These are phyloP conservation scores for Solanum peruvianum DNA, from an alignment of 257 asterid species.

Conservation along the genomic window DNA sequence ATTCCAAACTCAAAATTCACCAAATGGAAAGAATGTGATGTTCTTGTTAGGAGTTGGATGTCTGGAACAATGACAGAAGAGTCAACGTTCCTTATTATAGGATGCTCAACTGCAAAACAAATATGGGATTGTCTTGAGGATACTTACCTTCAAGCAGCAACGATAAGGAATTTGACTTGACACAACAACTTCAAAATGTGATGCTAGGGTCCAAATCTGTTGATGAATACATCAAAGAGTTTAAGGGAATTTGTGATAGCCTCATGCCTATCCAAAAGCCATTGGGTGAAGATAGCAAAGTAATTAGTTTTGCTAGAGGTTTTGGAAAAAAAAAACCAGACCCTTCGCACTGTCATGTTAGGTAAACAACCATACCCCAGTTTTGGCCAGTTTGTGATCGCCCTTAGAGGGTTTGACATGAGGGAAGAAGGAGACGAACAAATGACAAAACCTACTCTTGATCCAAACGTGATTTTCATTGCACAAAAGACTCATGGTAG, in stretches of 20 bases:
- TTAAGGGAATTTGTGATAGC: no score
- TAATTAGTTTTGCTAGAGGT: no score
- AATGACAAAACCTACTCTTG: neutral
- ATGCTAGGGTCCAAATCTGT: neutral
- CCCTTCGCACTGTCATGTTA: neutral
- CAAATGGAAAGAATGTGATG: neutral
- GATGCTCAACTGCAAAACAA: neutral
- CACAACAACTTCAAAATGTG: neutral
- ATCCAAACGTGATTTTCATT: neutral
- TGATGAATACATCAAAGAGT: neutral
- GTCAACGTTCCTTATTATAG: neutral
- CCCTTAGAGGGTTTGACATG: neutral
- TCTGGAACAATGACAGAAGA: neutral
- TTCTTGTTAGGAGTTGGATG: neutral
- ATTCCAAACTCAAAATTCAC: neutral
- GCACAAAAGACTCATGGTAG: neutral
- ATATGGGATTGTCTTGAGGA: neutral
- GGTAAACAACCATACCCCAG: neutral
- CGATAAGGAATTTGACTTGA: neutral
- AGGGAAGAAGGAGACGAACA: neutral
- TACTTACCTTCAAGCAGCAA: neutral
- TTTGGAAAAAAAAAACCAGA: neutral
- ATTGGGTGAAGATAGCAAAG: neutral
- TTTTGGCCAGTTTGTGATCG: neutral
- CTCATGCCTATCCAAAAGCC: neutral